Evolutionary conservation across 2,329 filamentous ascomycete species (phyloP), one percentile per base, ranked within the genome.

Genomic region (Hymenoscyphus fructigenus): DNA sequence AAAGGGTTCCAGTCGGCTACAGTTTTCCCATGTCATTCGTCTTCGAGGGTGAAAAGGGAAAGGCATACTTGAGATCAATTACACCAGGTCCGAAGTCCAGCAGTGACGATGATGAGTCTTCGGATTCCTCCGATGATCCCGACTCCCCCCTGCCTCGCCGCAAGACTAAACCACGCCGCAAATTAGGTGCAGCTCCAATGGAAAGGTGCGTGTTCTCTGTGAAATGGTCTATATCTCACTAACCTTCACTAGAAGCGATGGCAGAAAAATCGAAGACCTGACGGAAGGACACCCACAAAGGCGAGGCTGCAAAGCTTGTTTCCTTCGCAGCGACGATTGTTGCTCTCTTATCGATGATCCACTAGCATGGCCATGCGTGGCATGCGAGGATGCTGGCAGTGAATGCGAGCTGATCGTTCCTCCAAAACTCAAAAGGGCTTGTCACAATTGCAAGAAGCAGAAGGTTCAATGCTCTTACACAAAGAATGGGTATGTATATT

Each of bases 291-390:
- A 72, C 47, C 72, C 68, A 14, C 71, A 74, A 41, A 67, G 63
- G 14, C 62, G 67, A n/a, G 71, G 71, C 10, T 75, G 73, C 59
- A 74, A 69, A 62, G 44, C 66, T 12, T 75, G 73, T 60, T 73
- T 74, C 41, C 58, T 64, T 3, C 29, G 61, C 2, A 67, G 68
- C 17, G 64, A 70, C 32, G 69, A 75, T 32, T 63, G 66, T 23
- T 75, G 72, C 32, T 66, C 68, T 12, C 68, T 75, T 3, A 69
- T 74, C 29, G 41, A 70, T 5, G 44, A 69, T n/a, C 38, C 12
- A 6, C 41, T 66, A 12, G 57, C 62, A 6, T 74, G 70, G 47
- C 73, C 73, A 1, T 75, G 73, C 61, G 62, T 66, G 23, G 63
- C 62, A 14, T 75, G 73, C 38, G 58, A 68, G 3, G 73, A 74